Conservation (phyloP, 306 rosid genomes). For the Spatholobus suberectus region DNA sequence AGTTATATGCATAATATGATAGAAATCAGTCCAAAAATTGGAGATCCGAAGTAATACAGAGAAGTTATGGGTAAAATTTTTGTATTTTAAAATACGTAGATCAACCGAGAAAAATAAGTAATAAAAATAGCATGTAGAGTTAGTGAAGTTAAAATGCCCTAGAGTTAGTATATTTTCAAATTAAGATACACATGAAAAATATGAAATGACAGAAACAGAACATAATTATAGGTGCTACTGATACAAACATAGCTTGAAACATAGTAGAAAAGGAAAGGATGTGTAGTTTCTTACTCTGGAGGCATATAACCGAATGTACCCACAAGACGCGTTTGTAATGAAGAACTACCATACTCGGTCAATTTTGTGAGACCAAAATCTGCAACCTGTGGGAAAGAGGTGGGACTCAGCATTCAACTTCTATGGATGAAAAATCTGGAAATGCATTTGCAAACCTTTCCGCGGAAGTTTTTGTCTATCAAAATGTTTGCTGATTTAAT, state of each 20-base stretch:
- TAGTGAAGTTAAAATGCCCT: background rate
- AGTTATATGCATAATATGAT: background rate
- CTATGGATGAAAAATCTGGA: background rate
- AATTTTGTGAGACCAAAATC: conserved; percentile 77
- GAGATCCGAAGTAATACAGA: background rate
- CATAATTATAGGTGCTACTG: background rate
- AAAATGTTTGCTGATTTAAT: conserved; percentile 79
- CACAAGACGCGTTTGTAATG: conserved; percentile 68
- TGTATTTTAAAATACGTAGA: background rate
- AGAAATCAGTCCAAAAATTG: background rate
- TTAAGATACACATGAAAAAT: background rate
- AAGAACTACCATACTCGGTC: conserved; percentile 64
- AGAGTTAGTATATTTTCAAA: background rate
- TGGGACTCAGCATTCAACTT: conserved; percentile 30
- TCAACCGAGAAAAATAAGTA: background rate
- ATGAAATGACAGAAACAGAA: background rate
- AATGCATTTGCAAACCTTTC: conserved; percentile 57
- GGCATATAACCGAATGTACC: conserved; percentile 91
- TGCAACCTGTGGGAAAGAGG: conserved; percentile 60
- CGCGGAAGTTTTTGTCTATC: conserved; percentile 72
- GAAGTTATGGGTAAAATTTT: background rate
- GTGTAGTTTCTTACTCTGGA: conserved; percentile 62
- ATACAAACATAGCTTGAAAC: background rate
- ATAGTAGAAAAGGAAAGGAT: background rate
- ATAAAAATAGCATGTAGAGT: background rate